Conservation (phyloP, 768 basidiomycete genomes). For the Nidularia sp. region DNA sequence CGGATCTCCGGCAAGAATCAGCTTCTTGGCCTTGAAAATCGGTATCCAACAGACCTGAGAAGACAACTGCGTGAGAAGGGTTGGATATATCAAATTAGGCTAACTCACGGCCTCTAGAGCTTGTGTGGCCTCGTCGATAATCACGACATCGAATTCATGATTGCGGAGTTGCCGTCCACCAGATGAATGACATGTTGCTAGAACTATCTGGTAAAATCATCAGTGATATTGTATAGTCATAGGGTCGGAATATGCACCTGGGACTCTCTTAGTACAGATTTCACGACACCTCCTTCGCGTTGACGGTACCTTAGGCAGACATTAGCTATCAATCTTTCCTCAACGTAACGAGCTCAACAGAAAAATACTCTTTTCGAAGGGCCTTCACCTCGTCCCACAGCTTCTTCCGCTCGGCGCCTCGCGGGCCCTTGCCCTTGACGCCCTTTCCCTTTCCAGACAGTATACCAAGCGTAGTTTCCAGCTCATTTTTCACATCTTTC, state of each 20-base stretch:
- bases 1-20: conserved; percentile 91
- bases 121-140: conserved; percentile 98
- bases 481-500: conserved; percentile 85
- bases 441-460: conserved; percentile 75
- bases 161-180: conserved; percentile 79
- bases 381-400: conserved; percentile 86
- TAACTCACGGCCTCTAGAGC: conserved; percentile 82
- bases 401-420: conserved; percentile 73
- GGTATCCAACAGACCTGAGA: conserved; percentile 90
- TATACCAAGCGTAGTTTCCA: conserved; percentile 62
- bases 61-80: not conserved
- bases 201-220: conserved; percentile 61
- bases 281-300: conserved; percentile 82
- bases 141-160: conserved; percentile 83
- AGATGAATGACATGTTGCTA: conserved; percentile 93
- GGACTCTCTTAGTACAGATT: conserved; percentile 73
- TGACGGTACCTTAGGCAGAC: conserved; percentile 92
- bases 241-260: conserved; percentile 40
- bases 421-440: conserved; percentile 64
- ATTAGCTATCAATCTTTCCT: conserved; percentile 32
- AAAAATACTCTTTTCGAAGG: conserved; percentile 78
- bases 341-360: not conserved
- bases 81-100: conserved; percentile 1
- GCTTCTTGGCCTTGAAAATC: conserved; percentile 85
- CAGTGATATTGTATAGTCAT: conserved; percentile 16